Conservation (phyloP, 1,139 yeast species). For the Nadsonia starkeyi-henricii region DNA sequence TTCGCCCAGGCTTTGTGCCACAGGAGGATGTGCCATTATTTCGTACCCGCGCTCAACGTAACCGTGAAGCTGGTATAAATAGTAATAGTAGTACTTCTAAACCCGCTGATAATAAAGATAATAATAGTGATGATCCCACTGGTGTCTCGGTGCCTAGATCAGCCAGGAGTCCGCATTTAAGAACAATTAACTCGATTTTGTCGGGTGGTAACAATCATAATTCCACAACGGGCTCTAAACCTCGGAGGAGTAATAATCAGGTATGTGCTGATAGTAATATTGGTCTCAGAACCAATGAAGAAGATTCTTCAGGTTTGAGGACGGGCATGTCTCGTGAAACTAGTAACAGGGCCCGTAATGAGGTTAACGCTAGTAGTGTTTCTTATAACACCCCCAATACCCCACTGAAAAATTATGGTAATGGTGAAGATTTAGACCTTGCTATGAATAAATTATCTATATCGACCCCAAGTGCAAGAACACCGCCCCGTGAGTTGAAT, state of each 20-base stretch:
- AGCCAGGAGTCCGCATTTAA: background rate
- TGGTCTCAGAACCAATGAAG: too few relatives aligned
- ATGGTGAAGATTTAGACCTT: background rate
- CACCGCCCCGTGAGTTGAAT: too few relatives aligned
- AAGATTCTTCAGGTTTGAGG: too few relatives aligned
- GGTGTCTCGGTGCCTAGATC: background rate
- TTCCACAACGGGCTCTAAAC: background rate
- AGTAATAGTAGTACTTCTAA: background rate
- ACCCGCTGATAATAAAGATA: background rate
- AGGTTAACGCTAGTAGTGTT: too few relatives aligned
- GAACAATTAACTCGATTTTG: background rate
- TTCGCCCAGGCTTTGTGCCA: constrained; percentile 29
- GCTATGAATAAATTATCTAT: background rate
- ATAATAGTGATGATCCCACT: background rate
- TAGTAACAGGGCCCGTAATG: background rate
- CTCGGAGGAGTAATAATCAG: background rate
- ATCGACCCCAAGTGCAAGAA: too few relatives aligned
- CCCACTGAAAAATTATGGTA: too few relatives aligned
- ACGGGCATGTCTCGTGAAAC: background rate
- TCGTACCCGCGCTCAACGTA: constrained; percentile 13
- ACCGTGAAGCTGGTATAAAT: background rate
- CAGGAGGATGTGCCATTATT: constrained; percentile 25
- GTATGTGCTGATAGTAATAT: background rate
- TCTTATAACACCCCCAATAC: too few relatives aligned
- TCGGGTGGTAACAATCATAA: background rate